A percentile compares a stretch with the other conserved stretches of the same genome.
These are phyloP conservation scores for Cruciata laevipes DNA, from an alignment of 257 asterid genomes.

Conservation along the genomic window DNA sequence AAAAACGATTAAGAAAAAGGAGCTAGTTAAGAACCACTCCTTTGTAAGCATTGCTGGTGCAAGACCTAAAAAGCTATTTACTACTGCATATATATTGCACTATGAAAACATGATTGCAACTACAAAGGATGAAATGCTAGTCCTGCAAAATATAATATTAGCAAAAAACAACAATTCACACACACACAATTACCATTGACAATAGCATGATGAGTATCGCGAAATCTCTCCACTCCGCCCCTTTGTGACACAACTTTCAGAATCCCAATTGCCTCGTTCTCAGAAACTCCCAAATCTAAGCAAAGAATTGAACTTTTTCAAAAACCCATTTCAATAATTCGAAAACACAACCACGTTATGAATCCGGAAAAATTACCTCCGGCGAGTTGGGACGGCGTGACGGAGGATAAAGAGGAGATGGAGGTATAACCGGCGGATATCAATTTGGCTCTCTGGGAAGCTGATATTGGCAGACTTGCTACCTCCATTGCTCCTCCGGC, in stretches of 20 bases:
- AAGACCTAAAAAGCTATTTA: background rate
- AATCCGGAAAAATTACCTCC: conserved; percentile 35
- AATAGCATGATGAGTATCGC: conserved; percentile 32
- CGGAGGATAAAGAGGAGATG: conserved; percentile 50
- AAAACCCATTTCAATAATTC: conserved; percentile 1
- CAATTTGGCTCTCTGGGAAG: conserved; percentile 68
- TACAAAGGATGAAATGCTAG: background rate
- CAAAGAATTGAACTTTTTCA: background rate
- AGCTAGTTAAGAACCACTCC: background rate
- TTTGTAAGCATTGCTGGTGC: too few species aligned
- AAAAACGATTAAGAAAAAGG: too few species aligned
- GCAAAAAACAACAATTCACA: background rate
- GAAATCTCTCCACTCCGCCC: conserved; percentile 35
- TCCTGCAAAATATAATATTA: background rate
- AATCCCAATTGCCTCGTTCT: conserved; percentile 53
- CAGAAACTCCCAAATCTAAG: conserved; percentile 62
- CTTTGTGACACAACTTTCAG: conserved; percentile 51
- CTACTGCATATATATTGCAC: background rate
- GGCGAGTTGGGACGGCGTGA: conserved; percentile 42
- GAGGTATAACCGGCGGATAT: conserved; percentile 68
- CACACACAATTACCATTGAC: conserved; percentile 43
- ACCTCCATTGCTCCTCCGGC: conserved; percentile 44
- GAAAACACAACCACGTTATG: too few species aligned
- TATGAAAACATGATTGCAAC: background rate
- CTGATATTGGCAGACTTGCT: conserved; percentile 62